Percentiles rank a stretch among this genome's conserved stretches.
Conservation (phyloP, 192 early-diverging fungal species). For the Oehlia diaphana region DNA sequence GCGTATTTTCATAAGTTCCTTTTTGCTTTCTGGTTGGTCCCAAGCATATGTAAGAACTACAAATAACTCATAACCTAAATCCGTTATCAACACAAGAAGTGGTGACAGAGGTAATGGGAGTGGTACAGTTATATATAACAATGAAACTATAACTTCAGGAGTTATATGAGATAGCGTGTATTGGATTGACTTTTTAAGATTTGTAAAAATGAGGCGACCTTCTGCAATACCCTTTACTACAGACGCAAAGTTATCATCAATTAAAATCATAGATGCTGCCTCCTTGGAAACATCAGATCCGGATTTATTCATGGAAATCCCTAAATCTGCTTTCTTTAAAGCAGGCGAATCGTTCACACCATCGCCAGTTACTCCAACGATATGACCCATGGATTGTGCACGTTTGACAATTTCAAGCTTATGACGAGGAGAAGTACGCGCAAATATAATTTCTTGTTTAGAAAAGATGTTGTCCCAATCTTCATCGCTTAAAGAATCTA, state of each 20-base stretch:
- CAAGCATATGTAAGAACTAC: conserved; percentile 87
- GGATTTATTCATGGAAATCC: conserved; percentile 95
- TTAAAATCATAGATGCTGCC: conserved; percentile 93
- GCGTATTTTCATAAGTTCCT: conserved; percentile 82
- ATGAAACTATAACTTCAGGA: conserved; percentile 85
- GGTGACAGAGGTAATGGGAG: conserved; percentile 79
- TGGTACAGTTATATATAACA: conserved; percentile 85
- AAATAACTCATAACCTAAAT: conserved; percentile 95
- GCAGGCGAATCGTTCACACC: conserved; percentile 97
- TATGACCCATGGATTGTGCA: conserved; percentile 88
- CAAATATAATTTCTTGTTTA: conserved; percentile 96
- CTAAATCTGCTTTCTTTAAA: conserved; percentile 94
- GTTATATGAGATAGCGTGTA: conserved; percentile 91
- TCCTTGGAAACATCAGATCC: conserved; percentile 97
- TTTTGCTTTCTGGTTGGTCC: conserved; percentile 80
- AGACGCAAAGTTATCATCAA: conserved; percentile 98
- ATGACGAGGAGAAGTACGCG: conserved; percentile 93
- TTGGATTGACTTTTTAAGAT: conserved; percentile 93
- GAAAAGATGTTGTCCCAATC: conserved; percentile 95
- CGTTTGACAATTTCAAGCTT: conserved; percentile 96
- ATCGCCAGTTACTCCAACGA: conserved; percentile 97
- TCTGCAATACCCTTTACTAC: conserved; percentile 91
- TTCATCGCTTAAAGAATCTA: conserved; percentile 74
- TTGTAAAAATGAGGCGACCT: conserved; percentile 92
- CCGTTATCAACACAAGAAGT: conserved; percentile 86